These are phyloP conservation scores for Mycocentrospora acerina DNA, from an alignment of 2,329 filamentous ascomycete species.

Conservation along the genomic window DNA sequence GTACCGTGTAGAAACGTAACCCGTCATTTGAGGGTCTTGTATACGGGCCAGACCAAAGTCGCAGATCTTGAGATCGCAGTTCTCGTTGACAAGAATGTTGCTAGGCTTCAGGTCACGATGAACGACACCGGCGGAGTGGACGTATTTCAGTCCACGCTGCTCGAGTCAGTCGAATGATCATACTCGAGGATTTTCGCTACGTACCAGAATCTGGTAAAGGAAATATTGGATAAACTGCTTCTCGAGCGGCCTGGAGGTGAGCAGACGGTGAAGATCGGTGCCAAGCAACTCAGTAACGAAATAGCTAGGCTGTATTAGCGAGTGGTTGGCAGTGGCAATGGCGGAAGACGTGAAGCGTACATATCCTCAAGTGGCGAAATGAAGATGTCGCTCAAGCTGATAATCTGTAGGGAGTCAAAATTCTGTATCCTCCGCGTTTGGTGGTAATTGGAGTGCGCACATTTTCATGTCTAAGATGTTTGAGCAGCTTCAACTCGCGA, in stretches of 20 bases:
- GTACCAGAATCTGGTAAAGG: constrained; percentile 95
- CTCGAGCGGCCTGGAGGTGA: constrained; percentile 93
- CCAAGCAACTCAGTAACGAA: constrained; percentile 97
- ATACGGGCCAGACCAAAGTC: constrained; percentile 97
- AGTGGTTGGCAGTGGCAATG: background rate
- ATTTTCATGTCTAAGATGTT: constrained; percentile 96
- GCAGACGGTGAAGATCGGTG: constrained; percentile 90
- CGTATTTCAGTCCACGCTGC: constrained; percentile 96
- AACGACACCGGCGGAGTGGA: constrained; percentile 96
- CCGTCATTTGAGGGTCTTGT: constrained; percentile 99
- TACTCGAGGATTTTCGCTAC: constrained; percentile 62
- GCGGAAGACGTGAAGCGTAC: constrained; percentile 54
- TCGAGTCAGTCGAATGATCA: constrained; percentile 20
- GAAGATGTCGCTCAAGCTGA: constrained; percentile 98
- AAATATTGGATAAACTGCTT: constrained; percentile 99
- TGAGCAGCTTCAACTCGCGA: constrained; percentile 93
- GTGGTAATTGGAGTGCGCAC: constrained; percentile 54
- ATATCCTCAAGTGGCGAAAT: constrained; percentile 99
- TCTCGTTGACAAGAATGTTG: constrained; percentile 99
- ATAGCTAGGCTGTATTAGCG: constrained; percentile 62
- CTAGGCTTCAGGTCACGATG: constrained; percentile 97
- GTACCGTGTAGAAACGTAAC: constrained; percentile 97
- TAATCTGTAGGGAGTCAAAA: constrained; percentile 61
- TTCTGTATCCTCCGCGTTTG: background rate
- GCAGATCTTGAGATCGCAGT: constrained; percentile 99